Evolutionary conservation across 805 yeast genomes (phyloP).

Genomic region (Yarrowia hollandica): DNA sequence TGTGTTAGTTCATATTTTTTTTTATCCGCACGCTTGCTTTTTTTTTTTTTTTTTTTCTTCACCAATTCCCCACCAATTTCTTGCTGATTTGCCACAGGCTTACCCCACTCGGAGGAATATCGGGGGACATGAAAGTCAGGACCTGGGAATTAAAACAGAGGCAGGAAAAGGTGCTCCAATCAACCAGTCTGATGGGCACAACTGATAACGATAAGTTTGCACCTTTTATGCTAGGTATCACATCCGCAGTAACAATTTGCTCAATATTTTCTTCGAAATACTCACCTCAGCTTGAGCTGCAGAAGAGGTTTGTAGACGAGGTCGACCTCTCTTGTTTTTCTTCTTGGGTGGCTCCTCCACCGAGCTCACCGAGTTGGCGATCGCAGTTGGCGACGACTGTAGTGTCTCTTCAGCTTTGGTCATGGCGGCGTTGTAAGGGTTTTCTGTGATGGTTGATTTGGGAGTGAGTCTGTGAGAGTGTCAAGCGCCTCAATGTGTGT

Average conservation of each 20-base stretch:
- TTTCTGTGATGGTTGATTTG: background rate
- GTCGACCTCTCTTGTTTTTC: constrained; percentile 32
- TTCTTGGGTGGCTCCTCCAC: constrained; percentile 25
- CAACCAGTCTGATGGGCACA: too few relatives aligned
- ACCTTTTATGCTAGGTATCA: constrained; percentile 1
- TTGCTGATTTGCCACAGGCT: background rate
- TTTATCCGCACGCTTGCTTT: too few relatives aligned
- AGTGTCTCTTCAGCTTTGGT: background rate
- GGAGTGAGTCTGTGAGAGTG: too few relatives aligned
- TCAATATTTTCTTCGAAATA: background rate
- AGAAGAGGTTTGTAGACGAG: constrained; percentile 30
- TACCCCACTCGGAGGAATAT: background rate
- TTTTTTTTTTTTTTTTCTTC: too few relatives aligned
- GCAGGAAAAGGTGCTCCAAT: too few relatives aligned
- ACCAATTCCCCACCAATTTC: too few relatives aligned
- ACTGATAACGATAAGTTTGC: too few relatives aligned
- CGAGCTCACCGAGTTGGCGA: background rate
- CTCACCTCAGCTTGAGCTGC: constrained; percentile 30
- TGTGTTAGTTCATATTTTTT: constrained; percentile 21
- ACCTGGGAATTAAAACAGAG: too few relatives aligned
- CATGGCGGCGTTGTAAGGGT: background rate
- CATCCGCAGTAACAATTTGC: background rate
- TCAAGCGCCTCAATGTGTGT: too few relatives aligned
- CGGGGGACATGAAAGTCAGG: too few relatives aligned
- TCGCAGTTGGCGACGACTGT: background rate